These are phyloP conservation scores for Ceratocystis huliohia DNA, from an alignment of 2,329 filamentous ascomycete species.

Conservation along the genomic window DNA sequence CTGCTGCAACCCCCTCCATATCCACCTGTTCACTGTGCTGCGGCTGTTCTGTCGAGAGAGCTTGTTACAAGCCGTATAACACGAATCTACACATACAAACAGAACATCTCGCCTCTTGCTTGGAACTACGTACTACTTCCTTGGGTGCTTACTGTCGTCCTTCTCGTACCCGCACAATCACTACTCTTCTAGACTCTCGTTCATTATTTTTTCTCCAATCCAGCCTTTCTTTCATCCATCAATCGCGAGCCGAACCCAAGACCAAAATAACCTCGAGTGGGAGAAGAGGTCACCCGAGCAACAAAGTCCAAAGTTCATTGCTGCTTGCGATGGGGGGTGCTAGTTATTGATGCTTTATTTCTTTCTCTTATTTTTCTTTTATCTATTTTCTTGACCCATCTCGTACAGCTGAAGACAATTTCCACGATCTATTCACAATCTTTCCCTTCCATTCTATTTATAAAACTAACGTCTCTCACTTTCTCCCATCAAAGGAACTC, in stretches of 20 bases:
- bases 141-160: neutral
- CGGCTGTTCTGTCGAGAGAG: neutral
- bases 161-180: constrained; percentile 2
- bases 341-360: neutral
- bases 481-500: constrained; percentile 35
- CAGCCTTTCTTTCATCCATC: neutral
- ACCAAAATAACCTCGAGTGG: neutral
- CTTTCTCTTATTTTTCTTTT: constrained; percentile 5
- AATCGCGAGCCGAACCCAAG: neutral
- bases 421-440: neutral
- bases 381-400: neutral
- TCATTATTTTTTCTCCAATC: neutral
- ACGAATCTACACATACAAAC: neutral
- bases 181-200: neutral
- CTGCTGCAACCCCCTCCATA: neutral
- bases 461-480: constrained; percentile 14
- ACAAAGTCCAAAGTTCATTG: neutral
- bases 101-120: neutral
- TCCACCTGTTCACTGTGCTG: neutral
- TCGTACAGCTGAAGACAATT: neutral
- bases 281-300: constrained; percentile 3
- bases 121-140: neutral
- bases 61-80: neutral
- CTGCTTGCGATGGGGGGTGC: constrained; percentile 2
- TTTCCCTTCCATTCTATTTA: neutral